phyloP scores from a whole-genome alignment of 2,329 filamentous ascomycete species.

The Aurifilum marmelostoma region DNA sequence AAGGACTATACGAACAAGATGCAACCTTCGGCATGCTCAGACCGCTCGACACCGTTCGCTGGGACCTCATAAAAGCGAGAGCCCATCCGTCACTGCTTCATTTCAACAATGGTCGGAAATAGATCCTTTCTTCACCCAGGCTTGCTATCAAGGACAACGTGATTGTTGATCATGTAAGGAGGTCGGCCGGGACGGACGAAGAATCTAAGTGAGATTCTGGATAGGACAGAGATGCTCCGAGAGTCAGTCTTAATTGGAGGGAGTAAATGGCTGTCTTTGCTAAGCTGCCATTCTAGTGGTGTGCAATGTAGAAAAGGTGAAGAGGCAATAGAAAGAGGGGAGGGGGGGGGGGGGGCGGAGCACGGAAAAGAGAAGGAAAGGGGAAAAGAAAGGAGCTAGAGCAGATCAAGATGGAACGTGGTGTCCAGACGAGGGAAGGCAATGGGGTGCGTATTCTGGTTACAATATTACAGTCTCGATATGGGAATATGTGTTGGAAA shows the following conservation, averaged over 20 bases:
- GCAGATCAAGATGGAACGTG: conserved; percentile 6
- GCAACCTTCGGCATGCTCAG: conserved; percentile 13
- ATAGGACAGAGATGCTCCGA: neutral
- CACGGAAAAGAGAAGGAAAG: neutral
- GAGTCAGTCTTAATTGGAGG: neutral
- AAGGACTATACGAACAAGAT: neutral
- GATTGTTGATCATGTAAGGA: neutral
- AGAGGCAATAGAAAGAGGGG: neutral
- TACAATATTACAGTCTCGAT: neutral
- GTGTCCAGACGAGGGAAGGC: conserved; percentile 12
- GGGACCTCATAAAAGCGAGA: neutral
- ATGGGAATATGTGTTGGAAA: neutral
- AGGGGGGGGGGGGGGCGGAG: neutral
- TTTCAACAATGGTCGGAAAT: neutral
- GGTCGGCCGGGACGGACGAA: neutral
- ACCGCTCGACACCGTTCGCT: conserved; percentile 23
- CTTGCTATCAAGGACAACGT: conserved; percentile 15
- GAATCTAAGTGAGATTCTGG: neutral
- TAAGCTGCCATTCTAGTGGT: conserved; percentile 11
- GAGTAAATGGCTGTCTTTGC: neutral
- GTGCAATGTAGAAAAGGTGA: conserved; percentile 15
- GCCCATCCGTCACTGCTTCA: neutral
- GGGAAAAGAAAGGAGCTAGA: neutral
- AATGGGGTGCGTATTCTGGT: conserved; percentile 7
- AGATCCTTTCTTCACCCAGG: conserved; percentile 26